Base-by-base conservation (phyloP, 176 grass and related monocot species). In the Zea luxurians region DNA sequence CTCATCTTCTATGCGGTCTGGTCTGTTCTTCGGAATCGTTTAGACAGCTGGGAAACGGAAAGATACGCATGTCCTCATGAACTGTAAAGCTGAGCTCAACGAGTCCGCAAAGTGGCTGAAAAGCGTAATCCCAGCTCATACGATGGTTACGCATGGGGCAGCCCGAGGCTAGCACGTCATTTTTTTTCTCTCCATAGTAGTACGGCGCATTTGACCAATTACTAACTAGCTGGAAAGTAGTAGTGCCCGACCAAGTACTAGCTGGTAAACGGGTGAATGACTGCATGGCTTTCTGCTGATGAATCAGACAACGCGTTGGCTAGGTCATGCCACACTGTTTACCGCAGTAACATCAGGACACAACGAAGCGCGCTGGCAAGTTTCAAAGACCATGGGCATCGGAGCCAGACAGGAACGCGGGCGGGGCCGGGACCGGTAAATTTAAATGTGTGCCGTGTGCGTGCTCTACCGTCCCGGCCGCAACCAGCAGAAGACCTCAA, bases 61-160 rank as follows among this genome's bases (percentile, higher is more conserved):
- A 71, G 80, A 5, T 13, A 36, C 37, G 40, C n/a, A n/a, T 77
- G 58, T 59, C 27, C n/a, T 76, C 58, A 45, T 85, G 71, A 81
- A 81, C 87, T 85, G 77, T 85, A 84, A 80, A 80, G 71, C 66
- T 40, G 34, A 57, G 37, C 37, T 46, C 35, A 48, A 57, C 13
- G 42, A 46, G 40, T 77, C 7, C 12, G n/a, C 42, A 60, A 58
- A 57, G 38, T 34, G n/a, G 18, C 49, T 17, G n/a, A 15, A 68
- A 52, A 10, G 52, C 46, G 50, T 46, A 9, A 61, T 7, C 52
- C 18, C 36, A 59, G 11, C 20, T 64, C 75, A 68, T 4, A 35
- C 11, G 48, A 57, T 79, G 77, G 37, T 55, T 78, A 79, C 48
- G 48, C 5, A 13, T 0, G 61, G 16, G 75, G 50, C 8, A 12